Conservation (phyloP, 2,329 filamentous ascomycete genomes). For the Alternaria ventricosa region DNA sequence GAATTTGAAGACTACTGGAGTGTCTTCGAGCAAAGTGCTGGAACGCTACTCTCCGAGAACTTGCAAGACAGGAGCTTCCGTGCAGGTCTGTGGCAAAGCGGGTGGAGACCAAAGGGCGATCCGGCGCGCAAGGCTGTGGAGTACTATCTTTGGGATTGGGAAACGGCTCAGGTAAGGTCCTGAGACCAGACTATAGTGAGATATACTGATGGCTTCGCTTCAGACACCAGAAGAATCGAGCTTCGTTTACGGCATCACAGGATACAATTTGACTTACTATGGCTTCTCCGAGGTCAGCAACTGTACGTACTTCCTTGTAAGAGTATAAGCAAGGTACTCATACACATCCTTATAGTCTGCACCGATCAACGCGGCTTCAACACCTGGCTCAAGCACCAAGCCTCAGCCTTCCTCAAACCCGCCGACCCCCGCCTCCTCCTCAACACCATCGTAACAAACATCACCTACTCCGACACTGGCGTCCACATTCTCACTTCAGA, state of each 20-base stretch:
- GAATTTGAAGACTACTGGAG: conserved; percentile 58
- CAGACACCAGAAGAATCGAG: conserved; percentile 63
- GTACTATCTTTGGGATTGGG: conserved; percentile 67
- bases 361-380: conserved; percentile 68
- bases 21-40: conserved; percentile 60
- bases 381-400: conserved; percentile 63
- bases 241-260: conserved; percentile 62
- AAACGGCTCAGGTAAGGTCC: conserved; percentile 54
- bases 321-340: no score
- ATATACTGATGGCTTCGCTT: neutral
- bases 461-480: conserved; percentile 60
- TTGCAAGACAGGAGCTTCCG: conserved; percentile 68
- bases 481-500: conserved; percentile 62
- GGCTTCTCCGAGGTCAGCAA: conserved; percentile 10
- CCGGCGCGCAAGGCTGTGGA: conserved; percentile 66
- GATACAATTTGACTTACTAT: conserved; percentile 58
- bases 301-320: neutral
- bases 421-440: conserved; percentile 66
- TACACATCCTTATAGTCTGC: conserved; percentile 65
- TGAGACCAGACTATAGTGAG: no score
- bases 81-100: conserved; percentile 64
- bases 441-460: conserved; percentile 62
- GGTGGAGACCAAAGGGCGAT: conserved; percentile 66
- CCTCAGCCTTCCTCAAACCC: conserved; percentile 61
- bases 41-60: conserved; percentile 64